Evolutionary conservation across 495 filamentous ascomycete species (phyloP), one percentile per base, ranked within the genome.

Genomic region (Daldinia caldariorum): DNA sequence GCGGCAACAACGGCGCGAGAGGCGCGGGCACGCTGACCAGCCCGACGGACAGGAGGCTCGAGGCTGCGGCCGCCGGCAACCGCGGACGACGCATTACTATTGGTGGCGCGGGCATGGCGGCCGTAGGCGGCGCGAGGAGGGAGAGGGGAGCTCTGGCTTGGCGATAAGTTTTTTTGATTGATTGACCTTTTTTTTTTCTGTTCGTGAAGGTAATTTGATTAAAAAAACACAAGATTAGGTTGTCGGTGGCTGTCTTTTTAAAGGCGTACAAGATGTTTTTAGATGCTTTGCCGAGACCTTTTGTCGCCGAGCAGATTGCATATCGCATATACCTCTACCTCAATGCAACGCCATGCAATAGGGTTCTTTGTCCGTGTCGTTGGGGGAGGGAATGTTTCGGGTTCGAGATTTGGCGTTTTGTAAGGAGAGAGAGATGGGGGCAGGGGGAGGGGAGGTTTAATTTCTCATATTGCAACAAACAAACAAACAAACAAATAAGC

Each of bases 1-100:
- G 78, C 31, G 74, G n/a, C n/a, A n/a, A n/a, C n/a, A n/a, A 78
- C 13, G 79, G 77, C 50, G 35, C 80, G 32, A 67, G 79, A 18
- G 55, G 74, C 8, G 61, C 76, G 7, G 58, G 74, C 20, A 45
- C 53, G n/a, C 54, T 67, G 13, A 63, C 55, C 5, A 76, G 73
- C 60, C 77, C 78, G 20, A 50, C 51, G 43, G 76, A 74, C 29
- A 39, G 59, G 32, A n/a, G 54, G 20, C 13, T 55, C 29, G 51
- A 67, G 29, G 38, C 32, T 16, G 58, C 3, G 26, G 26, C 26
- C 26, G 26, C 60, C 13, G 41, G 38, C 31, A 31, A 39, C n/a
- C 64, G 63, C 16, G 60, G 65, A 26, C 74, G 76, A 1, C 74
- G 75, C 35, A 75, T 76, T 53, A 78, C 76, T 74, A 77, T 77